These are phyloP conservation scores for Claviceps sp. DNA, from an alignment of 2,329 filamentous ascomycete genomes.

Conservation along the genomic window DNA sequence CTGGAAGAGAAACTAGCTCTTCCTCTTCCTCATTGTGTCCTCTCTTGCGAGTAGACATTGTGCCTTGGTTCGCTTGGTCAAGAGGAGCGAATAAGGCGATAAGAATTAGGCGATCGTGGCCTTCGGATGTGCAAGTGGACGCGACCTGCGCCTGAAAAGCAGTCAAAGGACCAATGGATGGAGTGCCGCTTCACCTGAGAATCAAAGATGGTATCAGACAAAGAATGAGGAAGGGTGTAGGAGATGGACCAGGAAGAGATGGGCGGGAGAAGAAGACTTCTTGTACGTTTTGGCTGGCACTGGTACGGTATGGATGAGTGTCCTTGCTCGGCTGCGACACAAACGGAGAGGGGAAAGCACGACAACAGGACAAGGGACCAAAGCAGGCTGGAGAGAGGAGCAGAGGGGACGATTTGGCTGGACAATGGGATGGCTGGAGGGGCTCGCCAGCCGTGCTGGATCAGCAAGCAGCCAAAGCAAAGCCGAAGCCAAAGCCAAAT, in stretches of 20 bases:
- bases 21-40: constrained; percentile 46
- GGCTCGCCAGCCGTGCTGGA: neutral
- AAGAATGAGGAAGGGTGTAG: neutral
- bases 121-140: constrained; percentile 4
- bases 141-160: neutral
- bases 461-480: neutral
- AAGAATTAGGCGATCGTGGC: neutral
- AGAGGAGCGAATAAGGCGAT: neutral
- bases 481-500: constrained; percentile 1
- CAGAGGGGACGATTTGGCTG: neutral
- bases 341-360: neutral
- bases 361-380: neutral
- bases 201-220: neutral
- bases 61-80: constrained; percentile 5
- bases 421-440: neutral
- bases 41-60: constrained; percentile 39
- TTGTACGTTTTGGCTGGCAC: constrained; percentile 7
- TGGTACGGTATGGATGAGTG: neutral
- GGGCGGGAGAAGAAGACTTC: constrained; percentile 6
- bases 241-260: neutral
- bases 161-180: constrained; percentile 1
- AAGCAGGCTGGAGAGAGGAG: neutral
- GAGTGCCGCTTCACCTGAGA: neutral
- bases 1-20: constrained; percentile 40
- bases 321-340: constrained; percentile 1